Evolutionary conservation across 192 early-diverging fungal genomes (phyloP), one percentile per base, ranked within the genome.

Genomic region (Coemansia sp.): DNA sequence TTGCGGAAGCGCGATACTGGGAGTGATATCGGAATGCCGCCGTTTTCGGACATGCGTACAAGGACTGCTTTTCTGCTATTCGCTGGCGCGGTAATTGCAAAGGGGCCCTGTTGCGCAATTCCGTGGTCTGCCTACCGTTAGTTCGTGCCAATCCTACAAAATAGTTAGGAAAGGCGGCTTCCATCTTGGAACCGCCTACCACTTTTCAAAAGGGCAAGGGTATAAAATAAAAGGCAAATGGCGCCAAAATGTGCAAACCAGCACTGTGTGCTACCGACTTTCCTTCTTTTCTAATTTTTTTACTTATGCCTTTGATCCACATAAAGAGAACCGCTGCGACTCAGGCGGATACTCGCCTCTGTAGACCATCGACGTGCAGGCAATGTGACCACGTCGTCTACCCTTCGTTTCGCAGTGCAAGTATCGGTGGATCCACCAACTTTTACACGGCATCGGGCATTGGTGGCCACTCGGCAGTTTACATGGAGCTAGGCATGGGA

Each of bases 401-500:
- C 14, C 52, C 52, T 14, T 55, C 26, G 14, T 21, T 16, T 14
- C 52, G 52, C 21, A 55, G 52, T 8, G 26, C 52, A 6, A 26
- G 52, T 2, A 55, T 55, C 7, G 52, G 52, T 6, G 52, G 52
- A 13, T n/a, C 28, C 6, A 16, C 25, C 14, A 26, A 55, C 12
- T 55, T 16, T 7, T 55, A 55, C 16, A 28, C 52, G 8, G 6
- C 52, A 14, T 55, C 52, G 28, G 52, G 52, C 13, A 55, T 55
- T 26, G 52, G 52, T 14, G 52, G 52, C 1, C 52, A 55, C 52
- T 31, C 52, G 16, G 13, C 2, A 26, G 3, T 33, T 13, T 33
- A 28, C 21, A 55, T 31, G 52, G 52, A 55, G 14, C 26, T 55
- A 7, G 52, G 52, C 52, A 55, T 55, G 52, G 52, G 52, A 13